Conservation (phyloP, 2,329 filamentous ascomycete genomes). For the Chrysoporthe puriensis region DNA sequence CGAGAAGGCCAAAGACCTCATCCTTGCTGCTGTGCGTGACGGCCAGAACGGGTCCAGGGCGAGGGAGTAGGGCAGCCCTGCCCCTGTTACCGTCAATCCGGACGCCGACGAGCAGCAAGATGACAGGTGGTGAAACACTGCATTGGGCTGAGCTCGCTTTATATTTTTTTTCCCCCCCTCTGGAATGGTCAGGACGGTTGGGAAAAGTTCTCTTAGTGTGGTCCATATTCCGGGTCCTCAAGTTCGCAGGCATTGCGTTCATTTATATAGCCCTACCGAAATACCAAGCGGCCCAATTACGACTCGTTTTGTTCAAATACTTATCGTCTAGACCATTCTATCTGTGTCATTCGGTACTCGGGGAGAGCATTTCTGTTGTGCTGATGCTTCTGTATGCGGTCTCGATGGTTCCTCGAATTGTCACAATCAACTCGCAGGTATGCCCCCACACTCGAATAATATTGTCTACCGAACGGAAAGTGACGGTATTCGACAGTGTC, state of each 20-base stretch:
- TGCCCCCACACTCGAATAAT: neutral
- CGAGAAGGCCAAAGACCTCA: conserved; percentile 85
- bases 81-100: neutral
- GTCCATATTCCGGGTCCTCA: neutral
- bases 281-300: neutral
- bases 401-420: neutral
- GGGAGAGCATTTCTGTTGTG: neutral
- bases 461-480: neutral
- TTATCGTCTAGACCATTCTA: neutral
- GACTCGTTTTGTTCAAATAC: neutral
- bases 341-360: neutral
- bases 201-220: conserved; percentile 4
- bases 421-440: neutral
- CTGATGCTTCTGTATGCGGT: neutral
- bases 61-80: conserved; percentile 30
- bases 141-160: neutral
- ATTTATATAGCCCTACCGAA: neutral
- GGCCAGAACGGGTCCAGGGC: conserved; percentile 45
- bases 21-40: conserved; percentile 78
- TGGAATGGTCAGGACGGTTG: conserved; percentile 8
- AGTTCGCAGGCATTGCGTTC: conserved; percentile 2
- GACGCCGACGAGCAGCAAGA: neutral
- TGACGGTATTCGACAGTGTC: neutral
- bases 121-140: conserved; percentile 4
- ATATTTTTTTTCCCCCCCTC: neutral